Evolutionary conservation across 768 basidiomycete species (phyloP).

Genomic region (Antrodiella citrinella): DNA sequence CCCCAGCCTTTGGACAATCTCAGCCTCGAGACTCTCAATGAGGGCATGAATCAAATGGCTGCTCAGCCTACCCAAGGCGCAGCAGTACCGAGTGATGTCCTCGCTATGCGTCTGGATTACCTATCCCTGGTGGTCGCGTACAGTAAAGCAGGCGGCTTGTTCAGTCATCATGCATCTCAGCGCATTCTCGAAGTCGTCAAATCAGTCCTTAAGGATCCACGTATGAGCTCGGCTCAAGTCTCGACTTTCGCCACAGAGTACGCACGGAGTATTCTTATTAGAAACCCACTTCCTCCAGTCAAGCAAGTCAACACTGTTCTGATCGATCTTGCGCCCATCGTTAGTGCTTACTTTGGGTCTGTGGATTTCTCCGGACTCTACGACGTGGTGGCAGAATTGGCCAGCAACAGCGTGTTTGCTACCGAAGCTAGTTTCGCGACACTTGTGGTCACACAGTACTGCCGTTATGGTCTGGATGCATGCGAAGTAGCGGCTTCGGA

Average conservation of each 20-base stretch:
- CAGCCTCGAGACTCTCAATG: slow-evolving; percentile 12
- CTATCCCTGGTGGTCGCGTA: slow-evolving; percentile 45
- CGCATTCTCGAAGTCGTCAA: slow-evolving; percentile 50
- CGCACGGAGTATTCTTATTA: slow-evolving; percentile 39
- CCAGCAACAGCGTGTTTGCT: slow-evolving; percentile 37
- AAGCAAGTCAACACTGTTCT: slow-evolving; percentile 49
- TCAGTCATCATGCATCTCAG: slow-evolving; percentile 30
- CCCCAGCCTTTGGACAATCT: slow-evolving; percentile 22
- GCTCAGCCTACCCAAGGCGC: slow-evolving; percentile 28
- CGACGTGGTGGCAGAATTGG: slow-evolving; percentile 39
- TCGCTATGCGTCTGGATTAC: slow-evolving; percentile 58
- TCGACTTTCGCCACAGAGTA: slow-evolving; percentile 49
- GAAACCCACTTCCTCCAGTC: slow-evolving; percentile 30
- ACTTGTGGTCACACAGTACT: slow-evolving; percentile 25
- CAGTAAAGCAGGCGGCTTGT: slow-evolving; percentile 39
- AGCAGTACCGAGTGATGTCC: slow-evolving; percentile 43
- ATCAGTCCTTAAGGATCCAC: slow-evolving; percentile 45
- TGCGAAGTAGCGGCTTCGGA: slow-evolving; percentile 27
- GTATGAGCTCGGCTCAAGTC: slow-evolving; percentile 30
- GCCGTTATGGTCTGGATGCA: slow-evolving; percentile 27
- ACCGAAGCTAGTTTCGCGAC: slow-evolving; percentile 43
- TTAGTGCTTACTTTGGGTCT: slow-evolving; percentile 37
- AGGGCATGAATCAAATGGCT: slow-evolving; percentile 16
- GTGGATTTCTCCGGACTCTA: slow-evolving; percentile 56
- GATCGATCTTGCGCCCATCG: slow-evolving; percentile 45